Evolutionary conservation across 1,284 basidiomycete species (phyloP).

Genomic region (Cryptococcus hybrid): DNA sequence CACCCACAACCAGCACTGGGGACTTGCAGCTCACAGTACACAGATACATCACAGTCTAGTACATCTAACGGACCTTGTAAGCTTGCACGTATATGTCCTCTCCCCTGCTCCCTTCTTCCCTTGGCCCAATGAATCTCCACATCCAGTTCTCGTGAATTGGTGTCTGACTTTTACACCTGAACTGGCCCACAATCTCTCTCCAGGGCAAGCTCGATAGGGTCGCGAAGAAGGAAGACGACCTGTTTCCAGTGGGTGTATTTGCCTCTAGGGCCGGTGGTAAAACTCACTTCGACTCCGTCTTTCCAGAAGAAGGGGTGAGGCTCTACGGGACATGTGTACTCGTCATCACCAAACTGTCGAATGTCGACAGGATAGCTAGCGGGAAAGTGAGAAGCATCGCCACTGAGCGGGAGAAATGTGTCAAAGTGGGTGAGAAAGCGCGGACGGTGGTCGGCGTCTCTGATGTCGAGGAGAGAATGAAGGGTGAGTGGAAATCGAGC

Average conservation of each 20-base stretch:
- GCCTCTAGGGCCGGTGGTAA: slow-evolving; percentile 82
- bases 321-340: slow-evolving; percentile 23
- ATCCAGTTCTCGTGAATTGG: slow-evolving; percentile 86
- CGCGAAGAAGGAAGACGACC: slow-evolving; percentile 80
- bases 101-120: slow-evolving; percentile 9
- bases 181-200: slow-evolving; percentile 73
- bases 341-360: slow-evolving; percentile 29
- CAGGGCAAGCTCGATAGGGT: slow-evolving; percentile 71
- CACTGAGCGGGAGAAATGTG: slow-evolving; percentile 68
- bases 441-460: slow-evolving; percentile 65
- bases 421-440: slow-evolving; percentile 93
- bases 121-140: slow-evolving; percentile 75
- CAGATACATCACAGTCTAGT: too few species aligned
- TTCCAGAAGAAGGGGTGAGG: neutral
- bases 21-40: too few species aligned
- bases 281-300: slow-evolving; percentile 63
- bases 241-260: slow-evolving; percentile 99
- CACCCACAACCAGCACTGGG: too few species aligned
- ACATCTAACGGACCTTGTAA: slow-evolving; percentile 32
- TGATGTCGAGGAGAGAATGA: slow-evolving; percentile 64
- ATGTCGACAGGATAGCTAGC: slow-evolving; percentile 43
- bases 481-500: slow-evolving; percentile 74
- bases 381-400: slow-evolving; percentile 52
- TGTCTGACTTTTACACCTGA: slow-evolving; percentile 77
- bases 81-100: slow-evolving; percentile 25